A percentile compares a stretch with the other conserved stretches of the same genome.
Evolutionary conservation across 2,329 filamentous ascomycete genomes (phyloP).

Genomic region (Neurospora sp.): DNA sequence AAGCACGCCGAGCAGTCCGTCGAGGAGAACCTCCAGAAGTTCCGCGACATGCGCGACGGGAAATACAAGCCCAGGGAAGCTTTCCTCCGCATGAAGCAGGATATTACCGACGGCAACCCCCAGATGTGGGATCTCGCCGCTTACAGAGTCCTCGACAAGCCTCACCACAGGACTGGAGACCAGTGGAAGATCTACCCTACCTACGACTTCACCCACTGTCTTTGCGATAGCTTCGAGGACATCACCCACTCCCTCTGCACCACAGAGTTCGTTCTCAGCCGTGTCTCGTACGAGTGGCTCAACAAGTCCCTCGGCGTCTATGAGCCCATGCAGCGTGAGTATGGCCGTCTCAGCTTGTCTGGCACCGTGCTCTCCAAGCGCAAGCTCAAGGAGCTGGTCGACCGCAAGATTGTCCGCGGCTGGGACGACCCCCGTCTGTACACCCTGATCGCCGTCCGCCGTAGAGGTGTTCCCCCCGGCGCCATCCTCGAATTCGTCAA

Average conservation of each 20-base stretch:
- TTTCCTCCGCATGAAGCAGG: slow-evolving; percentile 87
- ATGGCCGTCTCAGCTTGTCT: slow-evolving; percentile 64
- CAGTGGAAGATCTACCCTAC: slow-evolving; percentile 93
- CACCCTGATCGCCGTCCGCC: slow-evolving; percentile 73
- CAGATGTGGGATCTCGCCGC: slow-evolving; percentile 96
- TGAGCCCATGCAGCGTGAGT: slow-evolving; percentile 75
- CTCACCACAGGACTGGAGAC: slow-evolving; percentile 69
- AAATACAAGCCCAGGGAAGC: slow-evolving; percentile 80
- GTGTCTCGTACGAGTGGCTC: slow-evolving; percentile 85
- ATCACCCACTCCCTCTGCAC: slow-evolving; percentile 93
- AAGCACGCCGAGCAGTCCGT: slow-evolving; percentile 64
- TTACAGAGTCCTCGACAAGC: slow-evolving; percentile 71
- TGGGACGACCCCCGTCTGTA: slow-evolving; percentile 92
- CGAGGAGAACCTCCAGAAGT: slow-evolving; percentile 71
- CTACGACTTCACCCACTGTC: slow-evolving; percentile 58
- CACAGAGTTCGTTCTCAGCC: slow-evolving; percentile 76
- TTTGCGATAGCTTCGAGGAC: slow-evolving; percentile 84
- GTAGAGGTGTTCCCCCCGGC: slow-evolving; percentile 77
- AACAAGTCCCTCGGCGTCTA: slow-evolving; percentile 75
- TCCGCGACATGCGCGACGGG: slow-evolving; percentile 82
- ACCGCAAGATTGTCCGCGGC: slow-evolving; percentile 65
- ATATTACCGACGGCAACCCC: slow-evolving; percentile 72
- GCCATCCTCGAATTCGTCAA: slow-evolving; percentile 85
- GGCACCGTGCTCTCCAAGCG: slow-evolving; percentile 85
- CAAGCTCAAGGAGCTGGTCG: slow-evolving; percentile 69